A percentile compares a stretch with the other conserved stretches of the same genome.
phyloP scores from a whole-genome alignment of 108 stramenopile species.

The Cafeteria roenbergensis region DNA sequence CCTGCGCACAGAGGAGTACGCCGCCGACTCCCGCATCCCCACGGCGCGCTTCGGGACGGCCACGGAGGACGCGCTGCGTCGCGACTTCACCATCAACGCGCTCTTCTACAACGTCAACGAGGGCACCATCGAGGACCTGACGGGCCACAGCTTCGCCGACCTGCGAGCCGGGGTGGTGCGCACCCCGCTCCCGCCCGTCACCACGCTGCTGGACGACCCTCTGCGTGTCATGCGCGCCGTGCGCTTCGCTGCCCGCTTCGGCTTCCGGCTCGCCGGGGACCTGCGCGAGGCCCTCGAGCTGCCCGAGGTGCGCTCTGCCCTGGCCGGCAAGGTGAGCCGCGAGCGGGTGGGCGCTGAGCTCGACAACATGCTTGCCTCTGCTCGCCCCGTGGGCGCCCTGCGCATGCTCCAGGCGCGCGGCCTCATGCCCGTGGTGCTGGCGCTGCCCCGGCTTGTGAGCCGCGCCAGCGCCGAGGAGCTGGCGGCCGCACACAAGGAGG shows the following conservation, averaged over 20 bases:
- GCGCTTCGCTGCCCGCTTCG: conserved; percentile 69
- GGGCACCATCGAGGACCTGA: conserved; percentile 70
- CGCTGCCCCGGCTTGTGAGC: not conserved
- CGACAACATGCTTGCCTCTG: conserved; percentile 62
- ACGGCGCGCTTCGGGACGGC: conserved; percentile 62
- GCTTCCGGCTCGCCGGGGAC: conserved; percentile 60
- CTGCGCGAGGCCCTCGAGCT: conserved; percentile 55
- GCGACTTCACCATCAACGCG: conserved; percentile 87
- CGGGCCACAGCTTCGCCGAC: conserved; percentile 63
- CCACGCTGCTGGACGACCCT: conserved; percentile 81
- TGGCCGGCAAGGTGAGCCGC: conserved; percentile 67
- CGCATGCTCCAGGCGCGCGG: not conserved
- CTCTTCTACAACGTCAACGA: conserved; percentile 78
- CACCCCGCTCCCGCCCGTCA: conserved; percentile 72
- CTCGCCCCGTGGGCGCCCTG: conserved; percentile 20
- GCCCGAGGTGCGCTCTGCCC: conserved; percentile 47
- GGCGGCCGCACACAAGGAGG: no score
- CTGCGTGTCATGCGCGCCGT: conserved; percentile 66
- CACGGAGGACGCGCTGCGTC: conserved; percentile 67
- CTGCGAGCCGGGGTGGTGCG: conserved; percentile 58
- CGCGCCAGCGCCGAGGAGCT: not conserved
- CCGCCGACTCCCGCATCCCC: conserved; percentile 74
- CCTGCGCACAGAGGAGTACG: conserved; percentile 68
- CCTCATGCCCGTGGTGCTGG: conserved; percentile 5
- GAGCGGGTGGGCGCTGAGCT: conserved; percentile 76